Evolutionary conservation across 108 stramenopile species (phyloP).

Genomic region (Licmophora abbreviata): DNA sequence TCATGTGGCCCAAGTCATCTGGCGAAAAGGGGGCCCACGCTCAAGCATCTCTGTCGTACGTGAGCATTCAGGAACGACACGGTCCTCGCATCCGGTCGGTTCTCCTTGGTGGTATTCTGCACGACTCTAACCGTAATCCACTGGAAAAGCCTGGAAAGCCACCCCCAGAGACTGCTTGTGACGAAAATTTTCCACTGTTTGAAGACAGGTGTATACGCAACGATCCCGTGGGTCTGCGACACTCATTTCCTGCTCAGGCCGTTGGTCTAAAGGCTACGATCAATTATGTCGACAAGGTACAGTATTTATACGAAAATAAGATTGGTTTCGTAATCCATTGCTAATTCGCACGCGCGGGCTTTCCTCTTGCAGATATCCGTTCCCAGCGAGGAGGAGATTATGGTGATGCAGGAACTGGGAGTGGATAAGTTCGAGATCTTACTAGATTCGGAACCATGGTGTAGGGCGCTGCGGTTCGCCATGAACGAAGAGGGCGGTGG

Average conservation of each 20-base stretch:
- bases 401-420: conserved; percentile 52
- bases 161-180: conserved; percentile 16
- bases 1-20: conserved; percentile 61
- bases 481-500: conserved; percentile 25
- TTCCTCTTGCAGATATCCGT: conserved; percentile 4
- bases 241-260: conserved; percentile 43
- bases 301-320: background rate
- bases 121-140: conserved; percentile 7
- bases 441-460: conserved; percentile 33
- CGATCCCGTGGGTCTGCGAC: conserved; percentile 37
- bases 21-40: conserved; percentile 46
- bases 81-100: conserved; percentile 12
- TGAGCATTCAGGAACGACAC: conserved; percentile 25
- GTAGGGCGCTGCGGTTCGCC: conserved; percentile 20
- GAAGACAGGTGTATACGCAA: conserved; percentile 50
- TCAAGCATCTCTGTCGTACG: conserved; percentile 51
- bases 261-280: conserved; percentile 62
- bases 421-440: conserved; percentile 49
- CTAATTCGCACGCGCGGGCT: background rate
- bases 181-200: conserved; percentile 64
- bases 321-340: background rate
- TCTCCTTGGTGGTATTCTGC: conserved; percentile 29
- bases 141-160: conserved; percentile 11
- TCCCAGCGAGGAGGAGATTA: background rate
- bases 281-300: conserved; percentile 30